A percentile compares a stretch with the other conserved stretches of the same genome.
Evolutionary conservation across 768 basidiomycete genomes (phyloP).

Genomic region (Trametes meyenii): DNA sequence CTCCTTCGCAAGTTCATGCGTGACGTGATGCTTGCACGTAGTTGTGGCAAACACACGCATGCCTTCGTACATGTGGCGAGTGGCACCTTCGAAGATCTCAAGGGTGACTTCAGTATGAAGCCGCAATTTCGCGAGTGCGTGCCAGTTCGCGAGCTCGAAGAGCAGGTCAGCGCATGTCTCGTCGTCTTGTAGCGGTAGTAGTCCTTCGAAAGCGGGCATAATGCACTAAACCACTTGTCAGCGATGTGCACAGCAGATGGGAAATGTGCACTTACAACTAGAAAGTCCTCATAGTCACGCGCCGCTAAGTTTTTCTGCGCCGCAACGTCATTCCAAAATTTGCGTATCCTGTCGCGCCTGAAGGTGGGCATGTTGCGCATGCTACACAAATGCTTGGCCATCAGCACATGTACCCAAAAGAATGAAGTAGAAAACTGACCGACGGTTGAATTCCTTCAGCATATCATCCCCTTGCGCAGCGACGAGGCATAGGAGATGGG

Average conservation of each 20-base stretch:
- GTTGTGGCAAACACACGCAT: neutral
- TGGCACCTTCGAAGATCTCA: constrained; percentile 18
- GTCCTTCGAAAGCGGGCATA: constrained; percentile 41
- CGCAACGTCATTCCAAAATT: constrained; percentile 29
- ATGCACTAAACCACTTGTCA: constrained; percentile 6
- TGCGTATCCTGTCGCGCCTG: constrained; percentile 29
- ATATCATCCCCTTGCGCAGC: neutral
- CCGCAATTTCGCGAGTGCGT: constrained; percentile 43
- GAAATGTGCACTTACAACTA: constrained; percentile 35
- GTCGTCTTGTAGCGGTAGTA: constrained; percentile 27
- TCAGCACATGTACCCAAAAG: neutral
- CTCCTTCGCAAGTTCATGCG: constrained; percentile 3
- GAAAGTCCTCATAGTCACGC: constrained; percentile 34
- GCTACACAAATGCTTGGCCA: neutral
- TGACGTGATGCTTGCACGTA: constrained; percentile 1
- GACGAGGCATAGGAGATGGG: constrained; percentile 32
- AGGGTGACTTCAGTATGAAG: constrained; percentile 42
- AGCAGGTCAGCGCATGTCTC: constrained; percentile 36
- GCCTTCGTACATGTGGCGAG: neutral
- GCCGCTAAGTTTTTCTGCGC: constrained; percentile 33
- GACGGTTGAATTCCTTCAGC: constrained; percentile 17
- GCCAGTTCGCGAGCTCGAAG: constrained; percentile 40
- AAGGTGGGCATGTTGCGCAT: constrained; percentile 27
- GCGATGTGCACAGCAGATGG: neutral
- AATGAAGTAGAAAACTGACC: constrained; percentile 4